phyloP scores from a whole-genome alignment of 352 stramenopile species.

The Pythium vanterpoolii region DNA sequence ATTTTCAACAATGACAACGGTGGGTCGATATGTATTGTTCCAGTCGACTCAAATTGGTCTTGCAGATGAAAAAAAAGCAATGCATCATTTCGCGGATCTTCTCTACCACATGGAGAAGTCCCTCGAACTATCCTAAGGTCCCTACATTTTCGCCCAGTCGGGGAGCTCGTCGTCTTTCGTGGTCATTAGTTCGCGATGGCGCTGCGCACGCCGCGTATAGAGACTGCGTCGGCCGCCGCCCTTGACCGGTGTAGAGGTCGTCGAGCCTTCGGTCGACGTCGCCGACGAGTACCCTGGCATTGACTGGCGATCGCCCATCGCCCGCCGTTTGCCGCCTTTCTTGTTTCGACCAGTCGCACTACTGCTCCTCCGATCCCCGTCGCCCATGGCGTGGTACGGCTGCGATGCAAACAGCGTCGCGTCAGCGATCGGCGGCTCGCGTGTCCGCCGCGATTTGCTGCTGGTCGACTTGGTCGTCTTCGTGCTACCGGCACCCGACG shows the following conservation, averaged over 20 bases:
- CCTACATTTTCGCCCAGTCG: conserved; percentile 22
- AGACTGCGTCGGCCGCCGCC: conserved; percentile 19
- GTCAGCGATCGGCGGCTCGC: conserved; percentile 8
- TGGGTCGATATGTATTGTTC: not conserved
- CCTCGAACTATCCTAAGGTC: not conserved
- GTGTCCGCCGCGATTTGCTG: conserved; percentile 1
- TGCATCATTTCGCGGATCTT: not conserved
- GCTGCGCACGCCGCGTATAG: conserved; percentile 12
- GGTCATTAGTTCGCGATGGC: conserved; percentile 7
- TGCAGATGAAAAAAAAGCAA: not conserved
- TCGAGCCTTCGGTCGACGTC: conserved; percentile 1
- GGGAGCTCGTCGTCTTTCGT: conserved; percentile 21
- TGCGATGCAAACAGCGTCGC: conserved; percentile 19
- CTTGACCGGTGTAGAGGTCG: conserved; percentile 5
- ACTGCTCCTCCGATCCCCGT: not conserved
- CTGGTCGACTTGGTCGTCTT: conserved; percentile 6
- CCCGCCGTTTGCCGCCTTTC: not conserved
- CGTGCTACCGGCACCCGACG: too few species aligned
- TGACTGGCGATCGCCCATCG: conserved; percentile 14
- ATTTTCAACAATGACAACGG: not conserved
- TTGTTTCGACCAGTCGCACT: not conserved
- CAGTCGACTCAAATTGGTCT: too few species aligned
- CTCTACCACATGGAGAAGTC: conserved; percentile 13
- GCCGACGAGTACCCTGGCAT: conserved; percentile 14
- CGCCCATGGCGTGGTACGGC: conserved; percentile 20